Evolutionary conservation across 2,329 filamentous ascomycete species (phyloP), one percentile per base, ranked within the genome.

Genomic region (Colletotrichum cordylinicola): DNA sequence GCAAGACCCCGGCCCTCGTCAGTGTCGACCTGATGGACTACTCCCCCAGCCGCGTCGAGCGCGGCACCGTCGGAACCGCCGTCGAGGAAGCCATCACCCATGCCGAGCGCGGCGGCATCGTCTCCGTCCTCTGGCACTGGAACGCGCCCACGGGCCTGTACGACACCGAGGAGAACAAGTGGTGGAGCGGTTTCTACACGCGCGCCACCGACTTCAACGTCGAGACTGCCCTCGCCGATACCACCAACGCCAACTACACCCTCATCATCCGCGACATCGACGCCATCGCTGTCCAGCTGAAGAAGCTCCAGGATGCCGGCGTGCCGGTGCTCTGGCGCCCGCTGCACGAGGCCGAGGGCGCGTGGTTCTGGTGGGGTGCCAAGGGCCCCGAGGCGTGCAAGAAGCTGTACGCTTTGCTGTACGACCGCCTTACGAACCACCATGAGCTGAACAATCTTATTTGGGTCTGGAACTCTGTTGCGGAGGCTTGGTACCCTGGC

Each of bases 331-430:
- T 90, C 13, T 90, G 83, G 78, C 81, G 88, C 2, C 87, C 87
- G 6, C 80, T 90, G 33, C 88, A 89, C 79, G 88, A 90, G 79
- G 88, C 88, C 9, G 88, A 90, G 75, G 87, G 87, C 3, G 82
- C 70, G 0, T 90, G 88, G 88, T 90, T 89, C 82, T 90, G 88
- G 87, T 89, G 88, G 88, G 88, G 87, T 8, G 87, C 87, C 1
- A 83, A 87, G 76, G 87, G 87, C 0, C 81, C 88, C 4, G 87
- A 85, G 78, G 81, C 86, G 7, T 82, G 80, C 76, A 88, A 88
- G 81, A 81, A 87, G 78, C 81, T 89, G 6, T 89, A 82, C 70
- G 78, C 79, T 2, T 78, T 89, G 5, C 48, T 90, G 64, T 88
- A 87, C 69, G 83, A 88, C 56, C 82, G 88, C 2, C 78, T 88